phyloP scores from a whole-genome alignment of 2,329 filamentous ascomycete species.

The Ploettnerulaceae sp. region DNA sequence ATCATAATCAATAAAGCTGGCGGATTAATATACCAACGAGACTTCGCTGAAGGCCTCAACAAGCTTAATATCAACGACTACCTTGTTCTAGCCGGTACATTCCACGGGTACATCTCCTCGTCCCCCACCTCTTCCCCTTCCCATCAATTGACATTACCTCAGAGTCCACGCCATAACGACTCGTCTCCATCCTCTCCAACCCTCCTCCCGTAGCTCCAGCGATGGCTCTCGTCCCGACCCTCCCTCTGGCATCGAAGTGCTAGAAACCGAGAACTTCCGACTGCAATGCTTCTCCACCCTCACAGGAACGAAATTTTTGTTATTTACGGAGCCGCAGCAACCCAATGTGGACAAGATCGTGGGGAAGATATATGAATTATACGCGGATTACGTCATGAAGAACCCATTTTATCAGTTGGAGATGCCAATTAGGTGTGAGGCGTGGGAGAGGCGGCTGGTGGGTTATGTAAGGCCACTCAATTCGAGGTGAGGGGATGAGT shows the following conservation, averaged over 20 bases:
- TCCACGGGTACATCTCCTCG: constrained; percentile 67
- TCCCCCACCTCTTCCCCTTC: background rate
- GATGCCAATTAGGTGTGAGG: constrained; percentile 94
- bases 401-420: constrained; percentile 98
- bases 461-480: constrained; percentile 75
- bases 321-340: constrained; percentile 74
- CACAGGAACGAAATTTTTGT: constrained; percentile 90
- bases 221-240: constrained; percentile 50
- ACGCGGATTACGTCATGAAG: constrained; percentile 98
- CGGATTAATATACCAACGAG: constrained; percentile 91
- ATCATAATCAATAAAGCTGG: constrained; percentile 99
- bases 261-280: constrained; percentile 91
- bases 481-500: constrained; percentile 35
- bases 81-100: constrained; percentile 92
- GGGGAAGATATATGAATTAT: constrained; percentile 85
- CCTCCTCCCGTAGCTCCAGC: constrained; percentile 46
- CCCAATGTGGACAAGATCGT: constrained; percentile 83
- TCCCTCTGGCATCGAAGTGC: constrained; percentile 78
- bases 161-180: constrained; percentile 67
- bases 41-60: constrained; percentile 81
- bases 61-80: constrained; percentile 94
- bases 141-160: constrained; percentile 1
- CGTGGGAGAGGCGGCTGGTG: constrained; percentile 81
- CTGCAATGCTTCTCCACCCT: constrained; percentile 94
- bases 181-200: constrained; percentile 52